Evolutionary conservation across 495 filamentous ascomycete species (phyloP).

Genomic region (Tuber brumale): DNA sequence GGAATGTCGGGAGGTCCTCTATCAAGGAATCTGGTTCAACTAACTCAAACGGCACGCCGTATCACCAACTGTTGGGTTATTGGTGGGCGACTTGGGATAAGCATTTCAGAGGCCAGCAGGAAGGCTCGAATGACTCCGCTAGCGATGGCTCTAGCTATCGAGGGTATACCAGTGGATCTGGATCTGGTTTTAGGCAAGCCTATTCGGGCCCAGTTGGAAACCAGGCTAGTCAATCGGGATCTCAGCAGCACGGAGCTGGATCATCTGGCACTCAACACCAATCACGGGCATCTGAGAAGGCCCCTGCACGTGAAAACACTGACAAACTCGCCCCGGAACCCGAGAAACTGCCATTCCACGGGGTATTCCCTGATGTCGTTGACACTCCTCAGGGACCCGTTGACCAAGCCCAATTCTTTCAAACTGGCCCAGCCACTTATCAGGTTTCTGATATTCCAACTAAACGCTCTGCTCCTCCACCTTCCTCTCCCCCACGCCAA

Average conservation of each 20-base stretch:
- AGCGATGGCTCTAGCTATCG: not conserved
- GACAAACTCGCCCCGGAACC: slow-evolving; percentile 16
- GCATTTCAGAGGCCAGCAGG: slow-evolving; percentile 46
- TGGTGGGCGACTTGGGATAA: slow-evolving; percentile 94
- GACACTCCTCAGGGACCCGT: slow-evolving; percentile 36
- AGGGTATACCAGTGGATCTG: not conserved
- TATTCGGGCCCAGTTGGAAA: slow-evolving; percentile 3
- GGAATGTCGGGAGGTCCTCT: slow-evolving; percentile 57
- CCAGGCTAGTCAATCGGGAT: slow-evolving; percentile 1
- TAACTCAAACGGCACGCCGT: slow-evolving; percentile 55
- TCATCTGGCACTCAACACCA: slow-evolving; percentile 1
- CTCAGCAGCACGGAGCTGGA: not conserved
- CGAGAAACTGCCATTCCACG: slow-evolving; percentile 24
- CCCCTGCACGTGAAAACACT: not conserved
- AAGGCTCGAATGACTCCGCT: not conserved
- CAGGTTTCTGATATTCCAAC: slow-evolving; percentile 12
- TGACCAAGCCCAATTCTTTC: slow-evolving; percentile 34
- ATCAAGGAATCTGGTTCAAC: slow-evolving; percentile 32
- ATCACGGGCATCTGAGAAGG: not conserved
- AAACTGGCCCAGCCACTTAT: slow-evolving; percentile 36
- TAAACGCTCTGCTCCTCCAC: not conserved
- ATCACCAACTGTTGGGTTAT: slow-evolving; percentile 67
- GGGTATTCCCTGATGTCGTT: slow-evolving; percentile 31
- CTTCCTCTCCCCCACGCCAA: not conserved
- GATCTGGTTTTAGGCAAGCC: slow-evolving; percentile 3